phyloP scores from a whole-genome alignment of 192 early-diverging fungal species.

The Haplosporangium gracile region DNA sequence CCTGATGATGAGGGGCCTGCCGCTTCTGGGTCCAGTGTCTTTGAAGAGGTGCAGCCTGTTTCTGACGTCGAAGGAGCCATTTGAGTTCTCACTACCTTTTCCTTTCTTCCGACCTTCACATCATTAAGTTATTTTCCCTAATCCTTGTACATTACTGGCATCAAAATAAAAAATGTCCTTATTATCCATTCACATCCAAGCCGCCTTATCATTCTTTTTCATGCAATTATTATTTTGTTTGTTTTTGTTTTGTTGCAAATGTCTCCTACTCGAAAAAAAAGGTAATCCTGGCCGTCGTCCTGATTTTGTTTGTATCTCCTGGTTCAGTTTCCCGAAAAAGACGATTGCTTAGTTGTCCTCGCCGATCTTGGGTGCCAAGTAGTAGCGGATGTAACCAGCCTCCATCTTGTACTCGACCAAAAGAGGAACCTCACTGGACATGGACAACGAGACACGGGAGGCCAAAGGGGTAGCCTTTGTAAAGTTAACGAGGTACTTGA shows the following conservation, averaged over 20 bases:
- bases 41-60: not conserved
- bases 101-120: not conserved
- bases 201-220: not conserved
- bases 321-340: not conserved
- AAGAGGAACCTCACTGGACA: conserved; percentile 91
- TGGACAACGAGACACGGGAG: conserved; percentile 79
- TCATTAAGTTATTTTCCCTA: not conserved
- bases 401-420: conserved; percentile 95
- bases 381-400: conserved; percentile 94
- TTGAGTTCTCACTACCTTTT: not conserved
- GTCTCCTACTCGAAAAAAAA: not conserved
- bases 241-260: conserved; percentile 7
- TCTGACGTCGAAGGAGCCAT: conserved; percentile 18
- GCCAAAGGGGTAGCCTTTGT: conserved; percentile 94
- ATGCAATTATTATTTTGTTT: not conserved
- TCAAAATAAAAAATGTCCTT: not conserved
- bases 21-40: not conserved
- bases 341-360: conserved; percentile 56
- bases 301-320: not conserved
- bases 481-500: conserved; percentile 96
- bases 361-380: conserved; percentile 77
- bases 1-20: not conserved
- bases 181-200: not conserved
- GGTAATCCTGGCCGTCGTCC: not conserved
- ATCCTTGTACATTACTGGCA: conserved; percentile 11